These are phyloP conservation scores for Boletus reticulatus DNA, from an alignment of 768 basidiomycete species.

Conservation along the genomic window DNA sequence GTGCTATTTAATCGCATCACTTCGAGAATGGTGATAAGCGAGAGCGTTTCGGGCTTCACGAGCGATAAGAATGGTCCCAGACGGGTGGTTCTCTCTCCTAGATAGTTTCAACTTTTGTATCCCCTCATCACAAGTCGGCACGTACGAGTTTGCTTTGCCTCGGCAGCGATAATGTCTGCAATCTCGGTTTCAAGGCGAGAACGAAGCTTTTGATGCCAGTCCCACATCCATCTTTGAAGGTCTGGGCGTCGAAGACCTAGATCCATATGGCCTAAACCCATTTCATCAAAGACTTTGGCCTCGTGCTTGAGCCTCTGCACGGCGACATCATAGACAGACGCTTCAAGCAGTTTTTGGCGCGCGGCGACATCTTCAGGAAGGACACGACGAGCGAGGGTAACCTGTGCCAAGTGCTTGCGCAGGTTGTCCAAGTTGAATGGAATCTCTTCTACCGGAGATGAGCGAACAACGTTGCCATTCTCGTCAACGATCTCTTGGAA, in stretches of 20 bases:
- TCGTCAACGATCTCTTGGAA: slow-evolving; percentile 22
- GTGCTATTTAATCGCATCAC: slow-evolving; percentile 77
- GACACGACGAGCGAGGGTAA: slow-evolving; percentile 60
- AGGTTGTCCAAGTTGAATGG: slow-evolving; percentile 78
- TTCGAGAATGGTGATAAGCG: slow-evolving; percentile 87
- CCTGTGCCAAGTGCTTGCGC: slow-evolving; percentile 62
- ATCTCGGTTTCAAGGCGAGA: slow-evolving; percentile 52
- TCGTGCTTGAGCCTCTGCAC: background rate
- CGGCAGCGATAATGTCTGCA: slow-evolving; percentile 39
- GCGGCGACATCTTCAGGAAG: slow-evolving; percentile 64
- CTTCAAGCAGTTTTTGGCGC: slow-evolving; percentile 73
- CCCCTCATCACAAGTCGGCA: background rate
- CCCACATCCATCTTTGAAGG: slow-evolving; percentile 68
- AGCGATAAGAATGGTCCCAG: slow-evolving; percentile 74
- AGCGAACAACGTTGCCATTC: slow-evolving; percentile 17
- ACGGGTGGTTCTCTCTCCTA: slow-evolving; percentile 18
- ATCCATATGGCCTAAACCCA: slow-evolving; percentile 15
- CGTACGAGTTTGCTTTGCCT: slow-evolving; percentile 27
- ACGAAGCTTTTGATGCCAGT: slow-evolving; percentile 71
- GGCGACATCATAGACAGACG: too few relatives aligned
- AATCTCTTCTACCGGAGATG: slow-evolving; percentile 36
- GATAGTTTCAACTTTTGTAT: background rate
- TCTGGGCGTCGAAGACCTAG: slow-evolving; percentile 39
- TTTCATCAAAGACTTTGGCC: too few relatives aligned
- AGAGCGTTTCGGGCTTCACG: slow-evolving; percentile 69